Evolutionary conservation across 495 filamentous ascomycete species (phyloP), one percentile per base, ranked within the genome.

Genomic region (Hypoxylon subgilvum): DNA sequence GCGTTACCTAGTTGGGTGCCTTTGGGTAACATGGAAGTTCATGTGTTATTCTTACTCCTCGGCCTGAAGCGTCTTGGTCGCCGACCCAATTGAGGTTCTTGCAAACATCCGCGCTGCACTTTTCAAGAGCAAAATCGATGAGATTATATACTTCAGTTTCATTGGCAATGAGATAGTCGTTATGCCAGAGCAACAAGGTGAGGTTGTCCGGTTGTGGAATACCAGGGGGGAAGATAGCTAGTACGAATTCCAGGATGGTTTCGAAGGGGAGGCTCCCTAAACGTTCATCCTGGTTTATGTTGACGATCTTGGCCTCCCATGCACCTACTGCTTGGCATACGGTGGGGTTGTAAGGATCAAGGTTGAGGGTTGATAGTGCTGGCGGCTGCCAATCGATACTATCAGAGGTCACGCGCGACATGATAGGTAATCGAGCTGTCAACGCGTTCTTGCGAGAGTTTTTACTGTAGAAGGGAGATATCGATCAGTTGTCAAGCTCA

Each of bases 31-130:
- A 9, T 12, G 16, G 13, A 7, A 18, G 6, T 28, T 13, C 6
- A 5, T 18, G 7, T 10, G 4, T 14, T 34, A 22, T 43, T 14
- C 51, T 45, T 12, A 55, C 52, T 19, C 52, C 52, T 40, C 41
- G 52, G 2, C 41, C 52, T 40, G 52, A 55, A 9, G 46, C 42
- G 18, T 55, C 52, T 13, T 21, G 41, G 10, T 55, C 52, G 13
- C 52, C 41, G n/a, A 18, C 16, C 32, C 52, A 55, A 23, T 38
- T 23, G 16, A 55, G 32, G 13, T 55, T 46, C 25, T 36, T 46
- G 23, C 52, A 55, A 18, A 46, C 23, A 23, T 55, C 41, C 9
- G 9, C 16, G 2, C 18, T 9, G 8, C 52, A 55, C 6, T 40
- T 39, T 6, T 31, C 21, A 14, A 45, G 22, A 23, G 52, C 22